Evolutionary conservation across 805 yeast genomes (phyloP).

Genomic region (Ogataea methylovora): DNA sequence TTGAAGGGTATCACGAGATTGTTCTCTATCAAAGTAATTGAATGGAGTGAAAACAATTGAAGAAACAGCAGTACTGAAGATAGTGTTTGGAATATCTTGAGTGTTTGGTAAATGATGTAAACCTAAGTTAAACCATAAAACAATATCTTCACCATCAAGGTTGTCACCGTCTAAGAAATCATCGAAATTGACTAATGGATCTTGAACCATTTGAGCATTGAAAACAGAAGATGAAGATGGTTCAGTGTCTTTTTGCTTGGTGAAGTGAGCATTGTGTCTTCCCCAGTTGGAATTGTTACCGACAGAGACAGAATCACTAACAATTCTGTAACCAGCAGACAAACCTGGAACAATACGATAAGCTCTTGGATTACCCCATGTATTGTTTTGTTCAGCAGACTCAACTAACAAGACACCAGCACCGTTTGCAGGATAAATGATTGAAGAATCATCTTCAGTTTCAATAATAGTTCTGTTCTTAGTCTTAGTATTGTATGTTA

Average conservation of each 20-base stretch:
- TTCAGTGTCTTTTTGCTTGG: conserved; percentile 19
- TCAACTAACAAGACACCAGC: conserved; percentile 16
- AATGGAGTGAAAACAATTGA: conserved; percentile 18
- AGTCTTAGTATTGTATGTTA: conserved; percentile 10
- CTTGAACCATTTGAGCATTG: conserved; percentile 18
- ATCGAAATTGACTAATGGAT: conserved; percentile 17
- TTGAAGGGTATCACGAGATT: conserved; percentile 15
- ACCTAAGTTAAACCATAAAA: conserved; percentile 22
- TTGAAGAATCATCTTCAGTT: conserved; percentile 9
- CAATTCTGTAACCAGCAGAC: conserved; percentile 9
- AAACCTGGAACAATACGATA: conserved; percentile 18
- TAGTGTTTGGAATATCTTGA: conserved; percentile 22
- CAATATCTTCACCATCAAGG: conserved; percentile 19
- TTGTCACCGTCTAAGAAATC: conserved; percentile 18
- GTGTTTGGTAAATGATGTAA: conserved; percentile 23
- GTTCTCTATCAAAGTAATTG: conserved; percentile 19
- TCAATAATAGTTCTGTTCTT: conserved; percentile 9
- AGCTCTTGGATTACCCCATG: conserved; percentile 22
- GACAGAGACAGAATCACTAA: background rate
- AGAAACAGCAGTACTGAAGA: conserved; percentile 19
- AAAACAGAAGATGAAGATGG: conserved; percentile 14
- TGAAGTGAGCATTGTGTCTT: conserved; percentile 11
- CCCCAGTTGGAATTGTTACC: conserved; percentile 13
- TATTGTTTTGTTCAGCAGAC: conserved; percentile 13
- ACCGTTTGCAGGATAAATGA: conserved; percentile 11